phyloP scores from a whole-genome alignment of 1,139 yeast genomes.

The Chernovozyma aurita region DNA sequence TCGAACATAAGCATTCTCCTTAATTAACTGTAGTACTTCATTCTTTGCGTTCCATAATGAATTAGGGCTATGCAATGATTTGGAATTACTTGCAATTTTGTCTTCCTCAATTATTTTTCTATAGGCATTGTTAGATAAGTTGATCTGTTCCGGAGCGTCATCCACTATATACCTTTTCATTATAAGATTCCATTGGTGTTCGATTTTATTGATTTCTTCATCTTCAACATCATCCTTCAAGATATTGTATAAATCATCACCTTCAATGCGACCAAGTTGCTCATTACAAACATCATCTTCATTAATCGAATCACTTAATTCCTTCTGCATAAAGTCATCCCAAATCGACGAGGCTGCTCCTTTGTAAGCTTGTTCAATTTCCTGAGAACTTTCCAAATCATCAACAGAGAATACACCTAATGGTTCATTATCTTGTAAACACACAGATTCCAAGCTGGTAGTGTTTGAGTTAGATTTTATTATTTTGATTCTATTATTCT shows the following conservation, averaged over 20 bases:
- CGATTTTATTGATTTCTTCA: neutral
- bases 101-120: slow-evolving; percentile 28
- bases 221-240: neutral
- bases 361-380: slow-evolving; percentile 9
- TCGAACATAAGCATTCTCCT: slow-evolving; percentile 39
- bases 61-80: slow-evolving; percentile 30
- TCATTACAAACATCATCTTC: slow-evolving; percentile 7
- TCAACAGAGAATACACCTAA: slow-evolving; percentile 29
- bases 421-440: slow-evolving; percentile 21
- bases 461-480: neutral
- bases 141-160: slow-evolving; percentile 43
- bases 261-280: slow-evolving; percentile 6
- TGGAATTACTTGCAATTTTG: too few species aligned
- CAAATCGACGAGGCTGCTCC: slow-evolving; percentile 16
- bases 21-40: slow-evolving; percentile 38
- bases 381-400: slow-evolving; percentile 14
- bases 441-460: slow-evolving; percentile 8
- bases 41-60: slow-evolving; percentile 38
- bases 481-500: neutral
- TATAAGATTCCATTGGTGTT: slow-evolving; percentile 28
- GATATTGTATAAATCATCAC: slow-evolving; percentile 9
- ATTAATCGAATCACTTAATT: slow-evolving; percentile 17
- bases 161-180: slow-evolving; percentile 23
- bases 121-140: slow-evolving; percentile 33
- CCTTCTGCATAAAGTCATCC: slow-evolving; percentile 23